These are phyloP conservation scores for Claviceps capensis DNA, from an alignment of 2,329 filamentous ascomycete genomes.

Conservation along the genomic window DNA sequence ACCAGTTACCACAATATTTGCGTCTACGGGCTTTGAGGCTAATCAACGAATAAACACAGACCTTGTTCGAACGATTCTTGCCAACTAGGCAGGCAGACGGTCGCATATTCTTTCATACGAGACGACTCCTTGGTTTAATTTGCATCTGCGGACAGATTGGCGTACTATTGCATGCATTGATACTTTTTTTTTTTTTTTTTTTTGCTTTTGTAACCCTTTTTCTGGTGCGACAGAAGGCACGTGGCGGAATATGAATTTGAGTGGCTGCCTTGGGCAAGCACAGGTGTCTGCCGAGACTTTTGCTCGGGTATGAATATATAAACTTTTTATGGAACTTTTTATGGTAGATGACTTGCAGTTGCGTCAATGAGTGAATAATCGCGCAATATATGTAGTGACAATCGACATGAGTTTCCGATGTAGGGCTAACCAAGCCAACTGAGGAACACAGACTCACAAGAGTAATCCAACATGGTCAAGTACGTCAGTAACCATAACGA, in stretches of 20 bases:
- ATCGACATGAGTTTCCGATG: background rate
- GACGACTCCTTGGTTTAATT: conserved; percentile 8
- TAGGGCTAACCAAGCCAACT: too few species aligned
- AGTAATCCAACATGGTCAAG: too few species aligned
- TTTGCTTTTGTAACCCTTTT: background rate
- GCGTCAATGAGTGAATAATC: background rate
- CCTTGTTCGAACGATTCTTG: conserved; percentile 73
- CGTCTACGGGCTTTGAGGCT: background rate
- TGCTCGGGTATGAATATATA: conserved; percentile 4
- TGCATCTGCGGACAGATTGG: conserved; percentile 4
- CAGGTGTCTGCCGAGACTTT: background rate
- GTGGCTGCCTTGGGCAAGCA: background rate
- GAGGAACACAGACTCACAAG: too few species aligned
- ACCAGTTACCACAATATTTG: background rate
- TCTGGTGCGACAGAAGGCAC: background rate
- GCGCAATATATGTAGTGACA: background rate
- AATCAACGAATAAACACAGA: conserved; percentile 33
- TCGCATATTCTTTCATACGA: background rate
- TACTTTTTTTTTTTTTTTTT: conserved; percentile 3
- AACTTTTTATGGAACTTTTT: background rate
- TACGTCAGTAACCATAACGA: too few species aligned
- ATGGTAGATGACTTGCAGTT: background rate
- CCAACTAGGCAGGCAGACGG: conserved; percentile 44
- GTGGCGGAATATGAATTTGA: background rate
- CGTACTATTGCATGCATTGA: conserved; percentile 9